These are phyloP conservation scores for Nothophoma quercina DNA, from an alignment of 2,329 filamentous ascomycete genomes.

Conservation along the genomic window DNA sequence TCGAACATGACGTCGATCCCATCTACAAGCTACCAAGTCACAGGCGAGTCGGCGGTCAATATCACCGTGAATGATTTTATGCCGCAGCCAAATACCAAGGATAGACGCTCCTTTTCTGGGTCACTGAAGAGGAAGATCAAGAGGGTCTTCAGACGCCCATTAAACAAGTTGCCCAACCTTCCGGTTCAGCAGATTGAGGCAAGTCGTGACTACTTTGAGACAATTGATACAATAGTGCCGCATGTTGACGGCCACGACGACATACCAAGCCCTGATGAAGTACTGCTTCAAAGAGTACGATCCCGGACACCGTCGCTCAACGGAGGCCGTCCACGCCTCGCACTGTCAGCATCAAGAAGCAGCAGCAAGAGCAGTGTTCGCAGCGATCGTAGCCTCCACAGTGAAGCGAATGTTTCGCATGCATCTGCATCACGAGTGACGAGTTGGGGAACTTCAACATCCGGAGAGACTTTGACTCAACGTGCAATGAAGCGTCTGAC, in stretches of 20 bases:
- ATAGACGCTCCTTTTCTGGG: constrained; percentile 68
- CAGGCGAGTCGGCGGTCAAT: constrained; percentile 24
- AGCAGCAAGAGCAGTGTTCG: constrained; percentile 33
- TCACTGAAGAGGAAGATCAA: constrained; percentile 69
- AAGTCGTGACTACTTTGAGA: constrained; percentile 48
- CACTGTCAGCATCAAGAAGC: constrained; percentile 30
- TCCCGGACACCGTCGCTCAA: constrained; percentile 38
- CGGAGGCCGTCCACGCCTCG: constrained; percentile 11
- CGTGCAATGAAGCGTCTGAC: constrained; percentile 67
- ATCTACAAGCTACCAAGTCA: constrained; percentile 18
- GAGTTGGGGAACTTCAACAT: constrained; percentile 74
- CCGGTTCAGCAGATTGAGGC: constrained; percentile 64
- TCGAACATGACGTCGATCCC: constrained; percentile 2
- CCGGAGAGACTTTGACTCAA: constrained; percentile 61
- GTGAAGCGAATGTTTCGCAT: constrained; percentile 59
- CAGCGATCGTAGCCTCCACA: constrained; percentile 42
- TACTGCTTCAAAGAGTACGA: constrained; percentile 54
- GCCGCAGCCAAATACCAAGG: constrained; percentile 55
- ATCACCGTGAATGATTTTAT: constrained; percentile 30
- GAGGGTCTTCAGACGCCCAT: constrained; percentile 60
- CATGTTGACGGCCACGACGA: constrained; percentile 43
- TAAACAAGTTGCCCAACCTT: constrained; percentile 42
- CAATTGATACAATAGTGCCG: constrained; percentile 8
- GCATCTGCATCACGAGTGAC: constrained; percentile 64
- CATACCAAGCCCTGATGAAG: constrained; percentile 51